Evolutionary conservation across 2,329 filamentous ascomycete species (phyloP).

Genomic region (Ophiognomonia clavigignenti-juglandacearum): DNA sequence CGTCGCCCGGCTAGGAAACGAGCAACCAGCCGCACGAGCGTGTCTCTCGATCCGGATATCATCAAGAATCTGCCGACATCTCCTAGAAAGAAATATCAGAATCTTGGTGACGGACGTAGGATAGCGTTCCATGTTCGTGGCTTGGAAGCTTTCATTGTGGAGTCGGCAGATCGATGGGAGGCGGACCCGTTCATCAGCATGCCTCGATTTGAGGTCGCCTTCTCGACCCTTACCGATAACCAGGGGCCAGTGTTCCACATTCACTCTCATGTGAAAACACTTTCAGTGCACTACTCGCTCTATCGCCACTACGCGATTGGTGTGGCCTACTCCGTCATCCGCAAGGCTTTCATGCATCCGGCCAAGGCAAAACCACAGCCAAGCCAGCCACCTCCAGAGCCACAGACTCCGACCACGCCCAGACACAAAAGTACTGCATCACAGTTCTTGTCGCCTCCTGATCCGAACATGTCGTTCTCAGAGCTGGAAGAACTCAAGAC

Average conservation of each 20-base stretch:
- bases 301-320: constrained; percentile 89
- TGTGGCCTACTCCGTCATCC: constrained; percentile 72
- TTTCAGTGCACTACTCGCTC: constrained; percentile 84
- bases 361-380: constrained; percentile 31
- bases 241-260: constrained; percentile 86
- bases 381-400: constrained; percentile 4
- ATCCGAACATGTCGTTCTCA: constrained; percentile 28
- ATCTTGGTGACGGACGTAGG: constrained; percentile 70
- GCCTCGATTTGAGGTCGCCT: constrained; percentile 79
- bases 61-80: constrained; percentile 45
- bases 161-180: constrained; percentile 79
- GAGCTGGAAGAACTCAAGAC: constrained; percentile 29
- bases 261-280: constrained; percentile 71
- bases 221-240: constrained; percentile 79
- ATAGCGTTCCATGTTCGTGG: constrained; percentile 76
- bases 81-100: constrained; percentile 51
- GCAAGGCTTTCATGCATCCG: constrained; percentile 60
- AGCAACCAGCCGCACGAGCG: constrained; percentile 65
- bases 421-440: constrained; percentile 12
- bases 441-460: constrained; percentile 34
- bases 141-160: constrained; percentile 85
- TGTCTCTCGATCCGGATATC: constrained; percentile 65
- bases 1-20: constrained; percentile 60
- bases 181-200: constrained; percentile 80
- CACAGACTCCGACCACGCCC: constrained; percentile 21